Base-by-base conservation (phyloP, 1,284 basidiomycete species). In the Rhodofomes roseus region DNA sequence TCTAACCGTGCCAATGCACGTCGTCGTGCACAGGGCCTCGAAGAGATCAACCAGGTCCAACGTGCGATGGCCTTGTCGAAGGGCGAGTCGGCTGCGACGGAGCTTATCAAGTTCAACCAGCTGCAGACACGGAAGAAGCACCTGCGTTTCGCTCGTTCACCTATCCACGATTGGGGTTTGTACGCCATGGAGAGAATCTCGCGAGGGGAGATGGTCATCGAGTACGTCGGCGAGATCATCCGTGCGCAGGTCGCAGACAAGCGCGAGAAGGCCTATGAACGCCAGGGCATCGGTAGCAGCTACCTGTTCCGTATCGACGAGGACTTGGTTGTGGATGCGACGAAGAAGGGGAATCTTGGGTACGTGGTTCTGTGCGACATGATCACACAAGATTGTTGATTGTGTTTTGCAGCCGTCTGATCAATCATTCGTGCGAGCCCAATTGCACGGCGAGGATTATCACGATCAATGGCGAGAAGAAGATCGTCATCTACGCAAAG, bases 401-500 rank as follows among this genome's bases (percentile, higher is more conserved):
- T 55, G 27, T 37, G 27, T 54, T 36, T 55, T 61, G 20, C 66
- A 96, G 94, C 59, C 93, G 95, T 44, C 76, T 97, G 64, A 97
- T 97, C 75, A 98, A 98, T 74, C 96, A 99, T 73, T 98, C 87
- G 43, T 99, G 96, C 73, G 93, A 96, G 70, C 96, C 96, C 7
- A 98, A 97, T 68, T 98, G 96, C 71, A 97, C 90, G 18, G 96
- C 96, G 48, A 97, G 96, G 80, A 99, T 99, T 73, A 96, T 99
- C 71, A 98, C 95, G 59, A 95, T 99, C 76, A 96, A 91, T 69
- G 93, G 95, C 37, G 93, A 96, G 78, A 98, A 98, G 81, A 95
- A 98, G 81, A 99, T 99, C 70, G 97, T 98, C 70, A 96, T 99
- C 58, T 99, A 98, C 73, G 97, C 97, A 31, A 98, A 98, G 75